Evolutionary conservation across 1,284 basidiomycete genomes (phyloP), one percentile per base, ranked within the genome.

Genomic region (Neolentinus lepideus): DNA sequence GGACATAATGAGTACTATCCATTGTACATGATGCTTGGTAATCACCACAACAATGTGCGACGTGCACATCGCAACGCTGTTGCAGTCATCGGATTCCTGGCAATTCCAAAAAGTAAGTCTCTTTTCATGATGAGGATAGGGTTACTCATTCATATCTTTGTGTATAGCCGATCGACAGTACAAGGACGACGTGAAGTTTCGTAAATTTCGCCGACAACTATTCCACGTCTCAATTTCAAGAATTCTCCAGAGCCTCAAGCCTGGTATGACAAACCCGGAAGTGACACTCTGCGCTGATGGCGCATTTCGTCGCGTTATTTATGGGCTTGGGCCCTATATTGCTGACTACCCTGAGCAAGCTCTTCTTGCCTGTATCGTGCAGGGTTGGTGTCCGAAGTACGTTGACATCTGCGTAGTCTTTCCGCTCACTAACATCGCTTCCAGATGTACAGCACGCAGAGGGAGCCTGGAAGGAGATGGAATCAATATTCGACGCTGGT

Each of bases 301-400:
- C n/a, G n/a, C n/a, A n/a, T n/a, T n/a, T n/a, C n/a, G n/a, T n/a
- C n/a, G n/a, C n/a, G n/a, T n/a, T n/a, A n/a, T n/a, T n/a, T n/a
- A n/a, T n/a, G n/a, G n/a, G n/a, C n/a, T n/a, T n/a, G n/a, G n/a
- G n/a, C n/a, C n/a, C n/a, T n/a, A n/a, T n/a, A n/a, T n/a, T n/a
- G n/a, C n/a, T n/a, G n/a, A n/a, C n/a, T n/a, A n/a, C n/a, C n/a
- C n/a, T n/a, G n/a, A n/a, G n/a, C n/a, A n/a, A n/a, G n/a, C n/a
- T n/a, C n/a, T n/a, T n/a, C n/a, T n/a, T n/a, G n/a, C 63, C 1
- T 63, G 63, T 48, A 58, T 65, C 29, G 61, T 67, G 3, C 61
- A 66, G 53, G 61, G 62, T 0, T 69, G 67, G 67, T 69, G 67
- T 51, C 52, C 64, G 4, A 52, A 46, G 66, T 69, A 50, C 46